Percentiles rank a stretch among this genome's conserved stretches.
phyloP scores from a whole-genome alignment of 352 stramenopile species.

The Thalassiosira hispida region DNA sequence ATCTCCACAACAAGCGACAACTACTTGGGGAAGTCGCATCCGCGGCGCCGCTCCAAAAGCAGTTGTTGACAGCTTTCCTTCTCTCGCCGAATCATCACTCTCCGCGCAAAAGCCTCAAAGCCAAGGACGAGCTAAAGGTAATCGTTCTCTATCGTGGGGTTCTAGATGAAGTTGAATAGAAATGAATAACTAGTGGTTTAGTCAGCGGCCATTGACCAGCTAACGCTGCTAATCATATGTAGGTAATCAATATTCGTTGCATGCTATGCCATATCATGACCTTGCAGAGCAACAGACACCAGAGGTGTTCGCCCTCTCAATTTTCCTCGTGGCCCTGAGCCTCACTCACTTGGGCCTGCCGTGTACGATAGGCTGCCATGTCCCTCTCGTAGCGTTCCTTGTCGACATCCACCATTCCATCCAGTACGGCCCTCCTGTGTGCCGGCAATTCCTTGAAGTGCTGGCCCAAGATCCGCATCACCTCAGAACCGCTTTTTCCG shows the following conservation, averaged over 20 bases:
- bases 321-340: no score
- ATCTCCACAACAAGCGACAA: slow-evolving; percentile 3
- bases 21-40: slow-evolving; percentile 11
- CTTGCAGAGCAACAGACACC: not conserved
- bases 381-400: slow-evolving; percentile 70
- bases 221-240: not conserved
- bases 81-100: slow-evolving; percentile 22
- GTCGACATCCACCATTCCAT: slow-evolving; percentile 61
- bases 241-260: not conserved
- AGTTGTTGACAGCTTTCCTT: slow-evolving; percentile 24
- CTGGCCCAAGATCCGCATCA: slow-evolving; percentile 1
- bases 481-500: not conserved
- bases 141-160: not conserved
- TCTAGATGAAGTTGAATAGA: slow-evolving; percentile 16
- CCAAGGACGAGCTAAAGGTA: not conserved
- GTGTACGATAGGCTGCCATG: slow-evolving; percentile 43
- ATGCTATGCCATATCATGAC: not conserved
- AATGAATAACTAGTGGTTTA: slow-evolving; percentile 11
- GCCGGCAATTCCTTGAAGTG: slow-evolving; percentile 55
- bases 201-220: not conserved
- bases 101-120: not conserved
- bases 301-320: not conserved
- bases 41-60: not conserved
- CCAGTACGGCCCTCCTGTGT: slow-evolving; percentile 64
- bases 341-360: not conserved